These are phyloP conservation scores for Neofusicoccum cordaticola DNA, from an alignment of 2,329 filamentous ascomycete species.

Conservation along the genomic window DNA sequence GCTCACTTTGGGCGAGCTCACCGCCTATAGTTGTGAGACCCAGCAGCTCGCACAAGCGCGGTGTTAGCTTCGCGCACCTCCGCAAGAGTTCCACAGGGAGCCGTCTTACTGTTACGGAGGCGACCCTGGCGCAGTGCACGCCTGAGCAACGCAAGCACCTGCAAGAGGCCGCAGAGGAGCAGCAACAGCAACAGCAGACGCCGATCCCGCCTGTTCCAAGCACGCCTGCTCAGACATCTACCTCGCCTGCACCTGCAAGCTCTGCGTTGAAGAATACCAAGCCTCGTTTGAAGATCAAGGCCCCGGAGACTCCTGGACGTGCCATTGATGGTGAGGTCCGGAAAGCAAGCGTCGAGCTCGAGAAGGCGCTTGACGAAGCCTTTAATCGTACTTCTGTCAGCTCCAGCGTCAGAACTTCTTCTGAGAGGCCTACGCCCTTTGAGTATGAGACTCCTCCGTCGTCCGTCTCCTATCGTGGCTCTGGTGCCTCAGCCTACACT, in stretches of 20 bases:
- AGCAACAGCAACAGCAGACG: slow-evolving; percentile 32
- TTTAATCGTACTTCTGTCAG: slow-evolving; percentile 69
- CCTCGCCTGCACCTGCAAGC: neutral
- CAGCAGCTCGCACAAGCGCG: slow-evolving; percentile 55
- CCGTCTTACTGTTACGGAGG: slow-evolving; percentile 28
- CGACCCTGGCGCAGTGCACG: slow-evolving; percentile 28
- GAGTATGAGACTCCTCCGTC: slow-evolving; percentile 53
- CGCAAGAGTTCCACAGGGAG: slow-evolving; percentile 45
- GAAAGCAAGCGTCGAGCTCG: slow-evolving; percentile 79
- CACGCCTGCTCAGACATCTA: slow-evolving; percentile 6
- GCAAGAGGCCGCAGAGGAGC: slow-evolving; percentile 24
- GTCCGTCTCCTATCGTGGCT: slow-evolving; percentile 43
- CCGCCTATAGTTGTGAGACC: slow-evolving; percentile 49
- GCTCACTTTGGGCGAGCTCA: slow-evolving; percentile 47
- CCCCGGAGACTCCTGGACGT: slow-evolving; percentile 42
- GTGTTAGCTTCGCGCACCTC: slow-evolving; percentile 62
- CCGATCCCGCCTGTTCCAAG: slow-evolving; percentile 1
- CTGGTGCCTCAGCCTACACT: slow-evolving; percentile 22
- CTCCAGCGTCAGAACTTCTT: slow-evolving; percentile 49
- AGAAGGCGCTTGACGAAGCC: slow-evolving; percentile 86
- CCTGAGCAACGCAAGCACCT: slow-evolving; percentile 32
- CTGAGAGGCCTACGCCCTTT: slow-evolving; percentile 34
- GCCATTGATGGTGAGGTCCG: slow-evolving; percentile 74
- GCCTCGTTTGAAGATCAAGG: slow-evolving; percentile 10
- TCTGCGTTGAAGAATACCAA: slow-evolving; percentile 4